Conservation (phyloP, 2,329 filamentous ascomycete genomes). For the Colletotrichum sp. region DNA sequence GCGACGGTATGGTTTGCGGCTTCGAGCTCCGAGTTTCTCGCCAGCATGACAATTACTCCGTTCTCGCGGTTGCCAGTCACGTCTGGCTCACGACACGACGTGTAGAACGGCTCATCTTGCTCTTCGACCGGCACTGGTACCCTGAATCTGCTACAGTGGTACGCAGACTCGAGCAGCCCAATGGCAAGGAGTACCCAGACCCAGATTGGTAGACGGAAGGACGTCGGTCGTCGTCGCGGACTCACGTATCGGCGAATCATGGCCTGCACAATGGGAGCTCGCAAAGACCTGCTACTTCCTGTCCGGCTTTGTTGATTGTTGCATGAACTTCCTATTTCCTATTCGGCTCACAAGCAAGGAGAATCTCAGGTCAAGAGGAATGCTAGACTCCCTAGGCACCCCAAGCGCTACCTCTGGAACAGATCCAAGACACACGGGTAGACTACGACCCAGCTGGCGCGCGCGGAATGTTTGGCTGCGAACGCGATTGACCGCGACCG, state of each 20-base stretch:
- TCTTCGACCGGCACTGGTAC: not conserved
- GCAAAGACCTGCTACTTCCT: not conserved
- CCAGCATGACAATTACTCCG: constrained; percentile 50
- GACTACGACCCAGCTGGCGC: not conserved
- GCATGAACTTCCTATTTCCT: not conserved
- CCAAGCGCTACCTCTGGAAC: not conserved
- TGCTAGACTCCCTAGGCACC: not conserved
- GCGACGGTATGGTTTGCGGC: constrained; percentile 43
- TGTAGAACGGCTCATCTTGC: constrained; percentile 12
- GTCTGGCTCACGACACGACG: constrained; percentile 5
- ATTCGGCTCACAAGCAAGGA: not conserved
- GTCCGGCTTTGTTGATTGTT: not conserved
- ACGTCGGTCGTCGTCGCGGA: not conserved
- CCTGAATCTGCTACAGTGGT: not conserved
- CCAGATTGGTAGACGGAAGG: not conserved
- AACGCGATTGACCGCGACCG: not conserved
- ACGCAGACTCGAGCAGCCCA: not conserved
- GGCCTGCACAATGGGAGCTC: not conserved
- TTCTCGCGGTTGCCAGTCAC: constrained; percentile 38
- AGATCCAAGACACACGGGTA: not conserved
- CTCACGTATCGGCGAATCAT: constrained; percentile 16
- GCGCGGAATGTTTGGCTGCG: not conserved
- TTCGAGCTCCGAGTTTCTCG: constrained; percentile 47
- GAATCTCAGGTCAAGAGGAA: not conserved
- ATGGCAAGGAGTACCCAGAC: constrained; percentile 5